Base-by-base conservation (phyloP, 2,329 filamentous ascomycete species). In the Hypoxylon sp. region DNA sequence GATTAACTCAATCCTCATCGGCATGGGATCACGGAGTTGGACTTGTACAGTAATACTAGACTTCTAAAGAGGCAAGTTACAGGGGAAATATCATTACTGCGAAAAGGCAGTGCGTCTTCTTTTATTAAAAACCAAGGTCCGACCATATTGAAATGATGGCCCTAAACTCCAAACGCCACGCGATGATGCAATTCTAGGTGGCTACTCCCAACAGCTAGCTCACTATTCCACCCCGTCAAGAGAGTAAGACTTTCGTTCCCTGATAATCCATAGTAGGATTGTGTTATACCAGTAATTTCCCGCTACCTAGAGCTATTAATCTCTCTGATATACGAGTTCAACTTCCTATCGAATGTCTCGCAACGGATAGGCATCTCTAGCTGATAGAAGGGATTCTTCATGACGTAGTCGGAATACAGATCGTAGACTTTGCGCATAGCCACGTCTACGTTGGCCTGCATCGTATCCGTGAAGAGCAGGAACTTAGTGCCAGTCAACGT, bases 311-410 rank as follows among this genome's bases (percentile, higher is more conserved):
- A 82, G 76, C 84, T 90, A 77, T 91, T 91, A 74, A 90, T 86
- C 78, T 89, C 88, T 78, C 93, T 90, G 75, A 97, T 89, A 81
- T 94, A 97, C 39, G 90, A 92, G 72, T 88, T 87, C 71, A 98
- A 80, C 80, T 93, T 93, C 74, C 94, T 87, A 80, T 99, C 96
- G 83, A 98, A 99, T 74, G 94, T 92, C 78, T 98, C 96, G 81
- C 96, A 97, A 68, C 96, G 87, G 59, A 99, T 90, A 5, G 96
- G 96, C 94, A 98, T 99, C 83, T 99, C 96, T 63, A 97, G 86
- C 77, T 96, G 94, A 82, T 98, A 98, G 78, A 99, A 99, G 0
- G 96, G 96, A 80, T 99, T 99, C 86, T 98, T 99, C 94, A 98
- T 98, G 74, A 99, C 96, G 79, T 93, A 98, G 81, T 99, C 96